Base-by-base conservation (phyloP, 805 yeast genomes). In the Tetrapisispora iriomotensis region DNA sequence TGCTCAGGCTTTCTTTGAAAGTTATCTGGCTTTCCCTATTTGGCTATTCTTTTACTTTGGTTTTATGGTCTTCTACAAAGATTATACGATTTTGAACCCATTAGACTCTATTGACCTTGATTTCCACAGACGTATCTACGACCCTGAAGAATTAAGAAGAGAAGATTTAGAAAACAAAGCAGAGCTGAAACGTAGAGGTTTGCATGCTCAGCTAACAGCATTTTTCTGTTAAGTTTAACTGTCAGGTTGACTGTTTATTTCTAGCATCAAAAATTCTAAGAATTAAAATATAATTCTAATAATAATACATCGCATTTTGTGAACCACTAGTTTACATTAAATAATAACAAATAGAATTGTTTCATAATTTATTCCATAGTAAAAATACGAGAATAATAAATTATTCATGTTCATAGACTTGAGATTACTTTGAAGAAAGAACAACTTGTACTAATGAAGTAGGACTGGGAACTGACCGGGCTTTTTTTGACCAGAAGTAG, bases 1-100 rank as follows among this genome's bases (percentile, higher is more conserved):
- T 39, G 67, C 66, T 31, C 51, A 56, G 26, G 54, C 58, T 26
- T 77, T 77, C 59, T 77, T 77, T 64, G 59, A 69, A 58, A 59
- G 65, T 36, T 77, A 75, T 54, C 59, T 78, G 39, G 77, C 79
- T n/a, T 61, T 60, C 15, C 67, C 64, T 3, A 65, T 71, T 26
- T 62, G 70, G 42, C n/a, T 64, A 1, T 62, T 54, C 3, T 70
- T 64, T 47, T 77, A 71, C 52, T 38, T 74, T 19, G 67, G 65
- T 14, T 75, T 71, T 61, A 77, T 75, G 67, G 20, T 72, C 13
- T 71, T 62, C 53, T 61, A 57, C 35, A 60, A 62, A 39, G 62
- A 65, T 38, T 63, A 50, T 41, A 50, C 50, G 7, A 48, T 65
- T 15, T 47, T 62, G 45, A 57, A 61, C 33, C 63, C 58, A 14